Evolutionary conservation across 140 eudicot genomes (phyloP), one percentile per base, ranked within the genome.

Genomic region (Bidens hawaiensis): DNA sequence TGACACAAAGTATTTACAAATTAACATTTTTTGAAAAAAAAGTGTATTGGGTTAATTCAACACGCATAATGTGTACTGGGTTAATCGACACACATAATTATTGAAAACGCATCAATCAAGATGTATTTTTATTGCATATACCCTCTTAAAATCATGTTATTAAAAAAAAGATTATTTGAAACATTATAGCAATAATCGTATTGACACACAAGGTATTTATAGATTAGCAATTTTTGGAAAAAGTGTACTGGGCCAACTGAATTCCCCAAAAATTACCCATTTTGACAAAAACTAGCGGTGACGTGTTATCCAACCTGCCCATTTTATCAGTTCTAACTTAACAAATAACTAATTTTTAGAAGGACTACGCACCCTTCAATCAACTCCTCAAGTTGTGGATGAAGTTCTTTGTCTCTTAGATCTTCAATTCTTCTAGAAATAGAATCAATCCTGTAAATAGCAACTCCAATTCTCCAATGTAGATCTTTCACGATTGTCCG

Each of bases 401-500:
- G 96, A 46, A 91, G 94, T 73, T 91, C 98, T 67, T 70, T 71
- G 71, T 91, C 98, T 79, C 98, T 75, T 43, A 91, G 55, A 36
- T 91, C 96, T 71, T 91, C 98, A 6, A 91, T 88, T 74, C 78
- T 84, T 78, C 84, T 91, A 5, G 98, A 87, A 54, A 91, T 85
- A 1, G 98, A 79, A 75, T 91, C 78, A 36, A 91, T 91, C 64
- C 98, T 80, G 22, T 87, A 95, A 55, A 91, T 80, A 30, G 96
- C 89, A 71, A 91, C 95, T 78, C 89, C 77, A 50, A 91, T 84
- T 72, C 98, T 82, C 17, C 95, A 79, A 56, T 91, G 98, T 14
- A 91, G 85, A 78, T 86, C 98, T 80, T 91, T 91, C 64, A 91
- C 95, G 34, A 75, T 85, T 46, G 96, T 85, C 22, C 96, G 98